Evolutionary conservation across 306 rosid species (phyloP).

Genomic region (Vigna trinervia): DNA sequence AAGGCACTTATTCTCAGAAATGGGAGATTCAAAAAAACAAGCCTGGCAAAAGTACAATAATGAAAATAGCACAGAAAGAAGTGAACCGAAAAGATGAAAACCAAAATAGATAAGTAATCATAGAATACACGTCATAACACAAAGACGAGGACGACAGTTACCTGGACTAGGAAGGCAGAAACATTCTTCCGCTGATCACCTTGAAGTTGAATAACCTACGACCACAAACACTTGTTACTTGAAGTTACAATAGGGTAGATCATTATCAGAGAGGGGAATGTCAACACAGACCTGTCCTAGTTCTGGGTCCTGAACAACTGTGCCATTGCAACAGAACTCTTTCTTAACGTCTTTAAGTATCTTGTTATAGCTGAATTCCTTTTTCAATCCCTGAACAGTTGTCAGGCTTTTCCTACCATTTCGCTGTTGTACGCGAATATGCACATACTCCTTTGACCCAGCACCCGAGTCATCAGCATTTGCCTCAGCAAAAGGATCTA

Average conservation of each 20-base stretch:
- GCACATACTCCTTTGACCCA: slow-evolving; percentile 93
- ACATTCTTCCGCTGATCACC: slow-evolving; percentile 83
- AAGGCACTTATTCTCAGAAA: background rate
- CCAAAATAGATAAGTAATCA: background rate
- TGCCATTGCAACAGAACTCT: slow-evolving; percentile 93
- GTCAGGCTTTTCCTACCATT: slow-evolving; percentile 94
- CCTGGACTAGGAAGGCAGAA: slow-evolving; percentile 77
- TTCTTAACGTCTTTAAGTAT: slow-evolving; percentile 89
- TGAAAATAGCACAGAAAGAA: background rate
- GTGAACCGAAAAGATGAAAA: background rate
- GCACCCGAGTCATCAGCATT: slow-evolving; percentile 75
- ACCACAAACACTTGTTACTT: slow-evolving; percentile 25
- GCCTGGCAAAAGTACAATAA: background rate
- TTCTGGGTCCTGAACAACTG: slow-evolving; percentile 94
- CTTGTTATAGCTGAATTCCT: slow-evolving; percentile 88
- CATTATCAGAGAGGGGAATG: background rate
- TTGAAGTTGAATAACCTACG: slow-evolving; percentile 93
- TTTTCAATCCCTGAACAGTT: slow-evolving; percentile 95
- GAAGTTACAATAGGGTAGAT: background rate
- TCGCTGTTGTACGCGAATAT: slow-evolving; percentile 88
- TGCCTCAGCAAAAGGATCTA: slow-evolving; percentile 99
- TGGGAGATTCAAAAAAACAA: background rate
- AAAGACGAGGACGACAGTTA: slow-evolving; percentile 30
- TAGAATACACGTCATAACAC: background rate
- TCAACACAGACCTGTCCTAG: slow-evolving; percentile 74